These are phyloP conservation scores for Trichoderma arundinaceum DNA, from an alignment of 2,329 filamentous ascomycete species.

Conservation along the genomic window DNA sequence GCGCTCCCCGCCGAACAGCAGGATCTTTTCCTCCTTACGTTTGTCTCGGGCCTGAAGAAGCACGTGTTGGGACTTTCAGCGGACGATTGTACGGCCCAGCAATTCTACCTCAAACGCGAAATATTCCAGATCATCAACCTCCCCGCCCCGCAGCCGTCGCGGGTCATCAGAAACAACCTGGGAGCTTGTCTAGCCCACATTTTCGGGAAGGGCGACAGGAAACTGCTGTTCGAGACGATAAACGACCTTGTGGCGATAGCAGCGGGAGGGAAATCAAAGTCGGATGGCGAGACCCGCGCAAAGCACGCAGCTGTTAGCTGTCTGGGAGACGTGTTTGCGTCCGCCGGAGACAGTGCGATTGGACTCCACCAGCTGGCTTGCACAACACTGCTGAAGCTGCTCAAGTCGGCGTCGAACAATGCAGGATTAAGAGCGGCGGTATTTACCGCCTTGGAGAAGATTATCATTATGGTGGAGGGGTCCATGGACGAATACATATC, in stretches of 20 bases:
- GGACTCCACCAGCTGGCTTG: conserved; percentile 78
- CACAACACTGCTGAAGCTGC: conserved; percentile 73
- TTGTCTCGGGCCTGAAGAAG: conserved; percentile 79
- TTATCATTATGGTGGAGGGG: conserved; percentile 73
- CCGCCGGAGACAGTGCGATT: conserved; percentile 93
- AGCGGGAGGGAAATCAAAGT: conserved; percentile 72
- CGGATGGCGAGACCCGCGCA: conserved; percentile 75
- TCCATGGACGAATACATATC: conserved; percentile 84
- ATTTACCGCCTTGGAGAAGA: conserved; percentile 75
- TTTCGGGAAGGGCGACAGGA: conserved; percentile 84
- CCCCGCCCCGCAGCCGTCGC: conserved; percentile 79
- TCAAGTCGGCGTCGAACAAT: conserved; percentile 80
- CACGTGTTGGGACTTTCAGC: conserved; percentile 76
- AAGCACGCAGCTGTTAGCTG: conserved; percentile 90
- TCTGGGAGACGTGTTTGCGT: conserved; percentile 84
- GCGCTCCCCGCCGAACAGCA: conserved; percentile 91
- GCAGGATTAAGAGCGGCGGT: conserved; percentile 81
- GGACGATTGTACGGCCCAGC: conserved; percentile 85
- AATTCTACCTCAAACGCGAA: conserved; percentile 91
- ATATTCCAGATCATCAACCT: conserved; percentile 91
- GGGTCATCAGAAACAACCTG: conserved; percentile 88
- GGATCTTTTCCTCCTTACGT: conserved; percentile 89
- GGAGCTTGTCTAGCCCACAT: conserved; percentile 84
- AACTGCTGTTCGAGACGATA: conserved; percentile 91
- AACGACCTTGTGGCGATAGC: conserved; percentile 82